phyloP scores from a whole-genome alignment of 1,284 basidiomycete genomes.

The Cryptococcus jaspeensis region DNA sequence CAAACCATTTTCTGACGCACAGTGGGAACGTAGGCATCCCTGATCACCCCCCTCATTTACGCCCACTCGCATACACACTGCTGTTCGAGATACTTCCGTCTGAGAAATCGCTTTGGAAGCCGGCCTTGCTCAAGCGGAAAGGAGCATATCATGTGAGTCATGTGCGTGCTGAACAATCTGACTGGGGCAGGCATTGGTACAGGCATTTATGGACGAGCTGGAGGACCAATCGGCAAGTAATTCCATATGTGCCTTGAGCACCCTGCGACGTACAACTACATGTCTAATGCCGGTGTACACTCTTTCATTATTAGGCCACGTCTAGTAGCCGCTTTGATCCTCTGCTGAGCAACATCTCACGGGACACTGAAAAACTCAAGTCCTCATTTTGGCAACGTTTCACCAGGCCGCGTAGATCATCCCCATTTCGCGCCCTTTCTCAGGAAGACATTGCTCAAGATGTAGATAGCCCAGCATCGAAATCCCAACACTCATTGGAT shows the following conservation, averaged over 20 bases:
- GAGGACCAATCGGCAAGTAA: constrained; percentile 21
- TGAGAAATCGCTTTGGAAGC: constrained; percentile 41
- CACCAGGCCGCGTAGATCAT: constrained; percentile 19
- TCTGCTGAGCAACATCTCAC: constrained; percentile 37
- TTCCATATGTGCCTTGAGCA: constrained; percentile 16
- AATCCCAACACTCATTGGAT: background rate
- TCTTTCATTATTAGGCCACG: background rate
- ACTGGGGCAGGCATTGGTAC: constrained; percentile 25
- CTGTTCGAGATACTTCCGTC: constrained; percentile 39
- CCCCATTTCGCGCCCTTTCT: constrained; percentile 21
- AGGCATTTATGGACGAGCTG: constrained; percentile 33
- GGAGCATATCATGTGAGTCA: constrained; percentile 39
- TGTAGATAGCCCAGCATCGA: background rate
- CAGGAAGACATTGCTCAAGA: background rate
- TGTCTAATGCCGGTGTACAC: background rate
- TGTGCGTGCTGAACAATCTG: constrained; percentile 1
- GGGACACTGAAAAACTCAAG: constrained; percentile 42
- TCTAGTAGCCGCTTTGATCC: constrained; percentile 25
- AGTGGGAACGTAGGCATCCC: constrained; percentile 42
- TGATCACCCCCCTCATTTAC: constrained; percentile 41
- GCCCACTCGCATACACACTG: constrained; percentile 46
- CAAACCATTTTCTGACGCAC: too few species aligned
- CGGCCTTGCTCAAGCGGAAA: constrained; percentile 21
- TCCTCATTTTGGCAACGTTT: constrained; percentile 35
- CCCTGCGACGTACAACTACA: constrained; percentile 28